phyloP scores from a whole-genome alignment of 2,329 filamentous ascomycete genomes.

The Hypoxylon rubiginosum region DNA sequence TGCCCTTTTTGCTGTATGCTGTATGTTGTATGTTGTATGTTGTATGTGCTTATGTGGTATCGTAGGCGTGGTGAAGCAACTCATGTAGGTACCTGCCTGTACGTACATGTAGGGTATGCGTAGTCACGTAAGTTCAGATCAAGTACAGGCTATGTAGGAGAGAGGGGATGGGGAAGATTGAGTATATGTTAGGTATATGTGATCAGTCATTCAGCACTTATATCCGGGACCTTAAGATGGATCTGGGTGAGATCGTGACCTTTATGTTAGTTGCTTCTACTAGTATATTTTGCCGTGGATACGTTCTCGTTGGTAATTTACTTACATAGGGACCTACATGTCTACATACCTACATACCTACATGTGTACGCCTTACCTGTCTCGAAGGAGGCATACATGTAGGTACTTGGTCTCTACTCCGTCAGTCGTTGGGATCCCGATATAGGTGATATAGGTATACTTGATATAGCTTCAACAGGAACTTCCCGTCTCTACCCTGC shows the following conservation, averaged over 20 bases:
- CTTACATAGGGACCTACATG: background rate
- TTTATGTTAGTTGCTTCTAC: conserved; percentile 3
- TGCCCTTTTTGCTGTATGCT: conserved; percentile 10
- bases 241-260: conserved; percentile 7
- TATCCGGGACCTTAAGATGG: conserved; percentile 4
- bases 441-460: background rate
- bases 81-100: conserved; percentile 19
- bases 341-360: too few relatives aligned
- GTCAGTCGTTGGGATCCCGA: conserved; percentile 17
- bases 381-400: background rate
- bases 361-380: too few relatives aligned
- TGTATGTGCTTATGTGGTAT: conserved; percentile 7
- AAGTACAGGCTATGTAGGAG: background rate
- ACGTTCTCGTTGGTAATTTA: background rate
- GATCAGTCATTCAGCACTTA: conserved; percentile 7
- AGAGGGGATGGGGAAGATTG: background rate
- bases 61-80: conserved; percentile 17
- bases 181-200: conserved; percentile 3
- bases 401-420: background rate
- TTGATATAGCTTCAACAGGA: conserved; percentile 16
- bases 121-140: background rate
- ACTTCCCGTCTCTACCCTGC: conserved; percentile 34
- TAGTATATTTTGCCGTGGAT: background rate
- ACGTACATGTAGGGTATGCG: background rate
- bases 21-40: conserved; percentile 2